Base-by-base conservation (phyloP, 2,329 filamentous ascomycete species). In the Penicillium olsonii region DNA sequence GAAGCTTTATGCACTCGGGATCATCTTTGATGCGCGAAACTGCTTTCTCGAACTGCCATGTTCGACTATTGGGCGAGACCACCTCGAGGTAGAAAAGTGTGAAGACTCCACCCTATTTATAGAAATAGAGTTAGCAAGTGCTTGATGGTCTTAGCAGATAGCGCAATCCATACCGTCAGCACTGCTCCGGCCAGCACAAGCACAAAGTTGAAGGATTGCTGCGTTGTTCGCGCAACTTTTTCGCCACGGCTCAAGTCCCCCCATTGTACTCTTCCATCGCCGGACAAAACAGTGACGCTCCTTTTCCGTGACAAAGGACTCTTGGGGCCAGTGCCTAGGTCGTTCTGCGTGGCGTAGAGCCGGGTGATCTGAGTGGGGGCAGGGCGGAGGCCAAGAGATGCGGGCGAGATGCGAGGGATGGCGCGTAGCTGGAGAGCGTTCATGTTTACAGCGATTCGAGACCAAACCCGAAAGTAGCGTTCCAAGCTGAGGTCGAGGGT, bases 121-220 rank as follows among this genome's bases (percentile, higher is more conserved):
- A 18, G 12, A 24, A 7, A 34, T 20, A 27, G 17, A 45, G 29
- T 50, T 14, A 50, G 42, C 27, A 40, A 17, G 5, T 8, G 20
- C 19, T 8, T 14, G 2, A 19, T 10, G 20, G 11, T 18, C 1
- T 18, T 37, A 14, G 35, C 15, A 20, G 37, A 9, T 10, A 35
- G 27, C 20, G 18, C 15, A 37, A 2, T 31, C 26, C 79, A 54
- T 78, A 90, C 88, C 29, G 92, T 96, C 60, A 92, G 76, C 27
- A 84, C 80, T 10, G 92, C 73, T 20, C 92, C 92, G 7, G 86
- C 77, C 1, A 90, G 59, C 8, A 96, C 84, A 54, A 96, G 72
- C 57, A 87, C 80, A 57, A 96, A 84, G 71, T 97, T 96, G 76
- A 95, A 87, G 14, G 87, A 88, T 71, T 96, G 92, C 71, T 96